A percentile compares a stretch with the other conserved stretches of the same genome.
These are phyloP conservation scores for Dispira parvispora DNA, from an alignment of 192 early-diverging fungal species.

Conservation along the genomic window DNA sequence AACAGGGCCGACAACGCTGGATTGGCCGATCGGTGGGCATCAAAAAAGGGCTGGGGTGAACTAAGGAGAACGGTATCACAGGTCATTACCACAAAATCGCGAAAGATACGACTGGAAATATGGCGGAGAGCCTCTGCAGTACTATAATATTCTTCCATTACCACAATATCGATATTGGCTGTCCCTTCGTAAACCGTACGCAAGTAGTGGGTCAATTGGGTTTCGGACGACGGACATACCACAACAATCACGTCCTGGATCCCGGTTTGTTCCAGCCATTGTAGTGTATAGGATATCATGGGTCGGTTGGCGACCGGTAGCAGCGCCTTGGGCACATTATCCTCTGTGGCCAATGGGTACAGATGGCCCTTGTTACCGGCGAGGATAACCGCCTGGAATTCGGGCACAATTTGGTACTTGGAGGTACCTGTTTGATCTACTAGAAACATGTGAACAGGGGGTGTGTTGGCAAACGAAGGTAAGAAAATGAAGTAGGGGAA, in stretches of 20 bases:
- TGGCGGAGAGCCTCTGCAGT: constrained; percentile 4
- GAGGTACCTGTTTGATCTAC: background rate
- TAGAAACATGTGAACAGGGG: background rate
- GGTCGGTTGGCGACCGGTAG: constrained; percentile 90
- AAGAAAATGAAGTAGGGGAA: background rate
- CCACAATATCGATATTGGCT: background rate
- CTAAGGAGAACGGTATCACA: constrained; percentile 86
- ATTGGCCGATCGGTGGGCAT: constrained; percentile 59
- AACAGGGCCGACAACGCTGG: constrained; percentile 71
- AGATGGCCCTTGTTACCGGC: constrained; percentile 43
- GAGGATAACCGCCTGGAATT: constrained; percentile 52
- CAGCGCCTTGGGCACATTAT: constrained; percentile 80
- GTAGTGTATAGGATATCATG: constrained; percentile 81
- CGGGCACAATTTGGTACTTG: constrained; percentile 13
- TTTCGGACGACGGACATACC: background rate
- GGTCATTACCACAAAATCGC: constrained; percentile 72
- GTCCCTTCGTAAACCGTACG: constrained; percentile 8
- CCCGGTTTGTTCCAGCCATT: constrained; percentile 84
- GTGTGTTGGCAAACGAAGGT: background rate
- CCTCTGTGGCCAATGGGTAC: constrained; percentile 62
- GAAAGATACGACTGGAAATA: background rate
- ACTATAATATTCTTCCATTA: background rate
- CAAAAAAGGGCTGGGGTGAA: constrained; percentile 64
- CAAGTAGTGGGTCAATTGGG: constrained; percentile 1
- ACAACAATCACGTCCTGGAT: constrained; percentile 21